Conservation (phyloP, 164 flowering plant genomes). For the Magnolia changhungtana region DNA sequence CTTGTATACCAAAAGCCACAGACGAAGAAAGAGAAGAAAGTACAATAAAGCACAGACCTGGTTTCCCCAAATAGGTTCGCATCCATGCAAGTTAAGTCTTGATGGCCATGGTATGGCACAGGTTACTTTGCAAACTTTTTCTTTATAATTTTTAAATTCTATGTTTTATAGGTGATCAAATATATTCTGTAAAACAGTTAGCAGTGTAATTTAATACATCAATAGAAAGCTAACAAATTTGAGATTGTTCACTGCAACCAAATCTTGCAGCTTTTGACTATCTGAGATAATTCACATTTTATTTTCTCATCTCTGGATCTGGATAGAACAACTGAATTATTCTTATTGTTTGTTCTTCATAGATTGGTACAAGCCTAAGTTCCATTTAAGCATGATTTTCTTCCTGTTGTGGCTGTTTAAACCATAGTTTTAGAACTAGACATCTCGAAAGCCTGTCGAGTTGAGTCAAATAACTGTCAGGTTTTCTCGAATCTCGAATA, state of each 20-base stretch:
- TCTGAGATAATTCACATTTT: not conserved
- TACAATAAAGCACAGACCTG: conserved; percentile 24
- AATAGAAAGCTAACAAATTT: not conserved
- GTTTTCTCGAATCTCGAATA: too few species aligned
- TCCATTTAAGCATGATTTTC: too few species aligned
- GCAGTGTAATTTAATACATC: not conserved
- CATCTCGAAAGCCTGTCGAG: too few species aligned
- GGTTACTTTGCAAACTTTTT: not conserved
- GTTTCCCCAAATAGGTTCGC: not conserved
- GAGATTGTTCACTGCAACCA: not conserved
- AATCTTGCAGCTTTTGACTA: not conserved
- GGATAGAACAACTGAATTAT: not conserved
- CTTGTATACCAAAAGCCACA: conserved; percentile 53
- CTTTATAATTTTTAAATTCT: not conserved
- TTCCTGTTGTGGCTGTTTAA: too few species aligned
- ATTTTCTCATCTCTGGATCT: not conserved
- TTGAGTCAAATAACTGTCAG: too few species aligned
- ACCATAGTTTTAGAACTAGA: too few species aligned
- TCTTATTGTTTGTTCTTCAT: not conserved
- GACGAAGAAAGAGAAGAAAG: conserved; percentile 66
- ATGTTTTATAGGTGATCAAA: not conserved
- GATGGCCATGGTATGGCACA: not conserved
- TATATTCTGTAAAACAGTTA: not conserved
- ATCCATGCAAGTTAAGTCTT: not conserved
- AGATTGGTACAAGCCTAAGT: too few species aligned